These are phyloP conservation scores for Colletotrichum filicis DNA, from an alignment of 2,329 filamentous ascomycete genomes.

Conservation along the genomic window DNA sequence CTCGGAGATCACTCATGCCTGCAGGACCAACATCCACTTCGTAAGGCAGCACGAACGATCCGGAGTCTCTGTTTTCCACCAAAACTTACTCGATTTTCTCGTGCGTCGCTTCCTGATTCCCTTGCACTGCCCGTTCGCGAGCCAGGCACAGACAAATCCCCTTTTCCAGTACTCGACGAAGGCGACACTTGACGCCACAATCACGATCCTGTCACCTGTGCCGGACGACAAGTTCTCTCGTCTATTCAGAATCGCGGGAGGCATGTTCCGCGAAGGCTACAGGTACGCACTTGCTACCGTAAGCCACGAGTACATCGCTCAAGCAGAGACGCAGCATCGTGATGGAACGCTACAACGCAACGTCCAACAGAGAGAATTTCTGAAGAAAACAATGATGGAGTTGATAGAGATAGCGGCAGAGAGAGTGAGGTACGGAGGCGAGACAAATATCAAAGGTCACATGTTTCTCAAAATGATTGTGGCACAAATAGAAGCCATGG, in stretches of 20 bases:
- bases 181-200: not conserved
- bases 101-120: conserved; percentile 65
- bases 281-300: conserved; percentile 46
- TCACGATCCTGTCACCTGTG: conserved; percentile 32
- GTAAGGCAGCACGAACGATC: conserved; percentile 32
- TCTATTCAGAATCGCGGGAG: conserved; percentile 50
- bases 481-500: conserved; percentile 44
- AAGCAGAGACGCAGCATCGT: conserved; percentile 41
- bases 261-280: conserved; percentile 53
- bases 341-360: conserved; percentile 35
- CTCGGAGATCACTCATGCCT: conserved; percentile 44
- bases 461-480: not conserved
- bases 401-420: not conserved
- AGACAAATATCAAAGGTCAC: not conserved
- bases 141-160: conserved; percentile 53
- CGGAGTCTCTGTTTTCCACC: conserved; percentile 49
- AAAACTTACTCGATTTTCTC: conserved; percentile 62
- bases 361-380: not conserved
- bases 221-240: conserved; percentile 49
- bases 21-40: conserved; percentile 38
- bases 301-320: conserved; percentile 49
- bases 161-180: conserved; percentile 48
- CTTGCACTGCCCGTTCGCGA: conserved; percentile 62
- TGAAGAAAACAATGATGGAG: not conserved
- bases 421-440: not conserved